These are phyloP conservation scores for Luffa aegyptiaca DNA, from an alignment of 306 rosid genomes.

Conservation along the genomic window DNA sequence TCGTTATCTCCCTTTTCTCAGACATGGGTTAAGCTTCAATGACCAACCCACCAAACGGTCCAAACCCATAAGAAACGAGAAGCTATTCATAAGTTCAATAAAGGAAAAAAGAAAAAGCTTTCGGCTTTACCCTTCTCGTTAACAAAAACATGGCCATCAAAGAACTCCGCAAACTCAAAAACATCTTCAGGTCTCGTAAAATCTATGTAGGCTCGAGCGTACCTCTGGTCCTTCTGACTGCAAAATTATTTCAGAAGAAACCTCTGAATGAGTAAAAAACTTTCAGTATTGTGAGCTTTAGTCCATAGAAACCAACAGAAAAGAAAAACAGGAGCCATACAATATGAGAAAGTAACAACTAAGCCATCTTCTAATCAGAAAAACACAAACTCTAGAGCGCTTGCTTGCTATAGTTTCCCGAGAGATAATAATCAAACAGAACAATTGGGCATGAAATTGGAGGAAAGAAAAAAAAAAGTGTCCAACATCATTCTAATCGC, in stretches of 20 bases:
- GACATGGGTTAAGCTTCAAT: not conserved
- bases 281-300: not conserved
- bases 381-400: not conserved
- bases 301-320: not conserved
- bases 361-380: not conserved
- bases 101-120: not conserved
- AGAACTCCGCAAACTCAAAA: constrained; percentile 69
- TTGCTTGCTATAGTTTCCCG: not conserved
- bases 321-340: not conserved
- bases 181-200: constrained; percentile 68
- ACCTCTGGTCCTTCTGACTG: constrained; percentile 68
- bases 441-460: not conserved
- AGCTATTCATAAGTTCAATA: not conserved
- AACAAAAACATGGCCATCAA: constrained; percentile 82
- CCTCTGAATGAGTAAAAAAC: constrained; percentile 8
- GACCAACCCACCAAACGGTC: not conserved
- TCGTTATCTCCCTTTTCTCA: not conserved
- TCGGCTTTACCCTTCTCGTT: constrained; percentile 65
- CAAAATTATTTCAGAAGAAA: constrained; percentile 24
- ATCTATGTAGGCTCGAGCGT: constrained; percentile 78
- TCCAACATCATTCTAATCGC: not conserved
- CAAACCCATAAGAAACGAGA: not conserved
- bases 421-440: not conserved
- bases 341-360: not conserved
- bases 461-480: not conserved